Evolutionary conservation across 2,329 filamentous ascomycete genomes (phyloP).

Genomic region (Cladobotryum protrusum): DNA sequence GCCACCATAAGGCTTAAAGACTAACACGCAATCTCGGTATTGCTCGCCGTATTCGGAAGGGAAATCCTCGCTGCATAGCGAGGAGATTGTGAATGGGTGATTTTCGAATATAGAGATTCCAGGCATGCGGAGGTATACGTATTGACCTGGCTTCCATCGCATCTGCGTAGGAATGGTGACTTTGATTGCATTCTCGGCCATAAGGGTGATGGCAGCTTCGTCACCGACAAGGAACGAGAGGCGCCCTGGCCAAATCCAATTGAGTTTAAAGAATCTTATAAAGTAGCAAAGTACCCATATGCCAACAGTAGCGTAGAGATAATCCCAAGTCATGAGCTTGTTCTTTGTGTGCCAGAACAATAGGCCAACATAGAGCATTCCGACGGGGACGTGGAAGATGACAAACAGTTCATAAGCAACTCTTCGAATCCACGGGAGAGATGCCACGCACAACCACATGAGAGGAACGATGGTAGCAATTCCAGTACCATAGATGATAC

Average conservation of each 20-base stretch:
- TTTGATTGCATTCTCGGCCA: slow-evolving; percentile 93
- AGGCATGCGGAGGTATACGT: slow-evolving; percentile 90
- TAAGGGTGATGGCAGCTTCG: slow-evolving; percentile 80
- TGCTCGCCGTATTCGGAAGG: slow-evolving; percentile 84
- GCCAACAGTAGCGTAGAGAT: slow-evolving; percentile 72
- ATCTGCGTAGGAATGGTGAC: slow-evolving; percentile 90
- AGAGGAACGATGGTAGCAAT: slow-evolving; percentile 76
- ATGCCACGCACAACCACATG: slow-evolving; percentile 76
- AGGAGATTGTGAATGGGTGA: slow-evolving; percentile 92
- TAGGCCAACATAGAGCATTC: slow-evolving; percentile 72
- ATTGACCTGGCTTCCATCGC: slow-evolving; percentile 89
- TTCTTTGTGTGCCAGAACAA: slow-evolving; percentile 97
- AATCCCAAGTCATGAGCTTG: slow-evolving; percentile 83
- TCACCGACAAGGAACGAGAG: slow-evolving; percentile 82
- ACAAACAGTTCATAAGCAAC: slow-evolving; percentile 83
- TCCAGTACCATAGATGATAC: slow-evolving; percentile 79
- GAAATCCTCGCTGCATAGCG: slow-evolving; percentile 86
- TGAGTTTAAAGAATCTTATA: slow-evolving; percentile 74
- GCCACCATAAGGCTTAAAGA: slow-evolving; percentile 86
- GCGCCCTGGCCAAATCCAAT: slow-evolving; percentile 78
- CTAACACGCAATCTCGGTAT: slow-evolving; percentile 81
- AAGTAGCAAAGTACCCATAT: slow-evolving; percentile 74
- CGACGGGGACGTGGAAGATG: slow-evolving; percentile 72
- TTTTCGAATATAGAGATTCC: slow-evolving; percentile 87
- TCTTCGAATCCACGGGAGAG: slow-evolving; percentile 69